phyloP scores from a whole-genome alignment of 2,329 filamentous ascomycete genomes.

The Mycocentrospora acerina region DNA sequence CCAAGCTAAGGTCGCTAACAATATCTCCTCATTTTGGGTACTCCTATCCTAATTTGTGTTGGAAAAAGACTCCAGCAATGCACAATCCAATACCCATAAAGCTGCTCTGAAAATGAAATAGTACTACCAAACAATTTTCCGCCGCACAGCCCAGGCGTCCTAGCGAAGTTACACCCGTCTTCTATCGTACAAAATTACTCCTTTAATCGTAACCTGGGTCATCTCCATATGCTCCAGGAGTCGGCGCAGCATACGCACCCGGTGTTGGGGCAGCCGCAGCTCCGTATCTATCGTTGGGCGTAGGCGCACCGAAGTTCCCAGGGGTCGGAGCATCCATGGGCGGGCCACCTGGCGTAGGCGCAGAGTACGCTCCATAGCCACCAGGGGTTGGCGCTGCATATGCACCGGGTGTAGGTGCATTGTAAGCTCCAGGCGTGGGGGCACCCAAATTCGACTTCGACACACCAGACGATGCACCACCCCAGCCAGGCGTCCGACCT shows the following conservation, averaged over 20 bases:
- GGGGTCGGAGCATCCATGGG: constrained; percentile 44
- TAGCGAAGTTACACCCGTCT: no score
- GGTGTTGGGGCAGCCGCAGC: constrained; percentile 61
- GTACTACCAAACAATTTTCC: no score
- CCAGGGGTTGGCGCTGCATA: constrained; percentile 41
- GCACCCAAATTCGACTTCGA: constrained; percentile 35
- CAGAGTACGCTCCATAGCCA: constrained; percentile 38
- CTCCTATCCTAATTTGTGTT: no score
- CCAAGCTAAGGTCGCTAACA: no score
- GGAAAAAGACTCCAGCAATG: no score
- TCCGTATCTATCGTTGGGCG: constrained; percentile 40
- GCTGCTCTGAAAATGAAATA: no score
- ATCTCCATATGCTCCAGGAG: constrained; percentile 28
- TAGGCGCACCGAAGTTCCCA: constrained; percentile 43
- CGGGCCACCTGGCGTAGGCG: constrained; percentile 39
- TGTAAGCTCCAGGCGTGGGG: constrained; percentile 36
- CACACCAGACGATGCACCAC: constrained; percentile 50
- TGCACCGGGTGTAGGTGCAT: constrained; percentile 39
- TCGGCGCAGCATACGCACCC: constrained; percentile 56
- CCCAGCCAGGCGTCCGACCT: constrained; percentile 56
- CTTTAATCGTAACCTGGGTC: constrained; percentile 27
- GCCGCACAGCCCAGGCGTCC: no score
- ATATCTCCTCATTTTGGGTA: no score
- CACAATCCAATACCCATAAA: no score
- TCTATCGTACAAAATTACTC: neutral